Conservation (phyloP, 441 rosid species). For the Populus trichocarpa region DNA sequence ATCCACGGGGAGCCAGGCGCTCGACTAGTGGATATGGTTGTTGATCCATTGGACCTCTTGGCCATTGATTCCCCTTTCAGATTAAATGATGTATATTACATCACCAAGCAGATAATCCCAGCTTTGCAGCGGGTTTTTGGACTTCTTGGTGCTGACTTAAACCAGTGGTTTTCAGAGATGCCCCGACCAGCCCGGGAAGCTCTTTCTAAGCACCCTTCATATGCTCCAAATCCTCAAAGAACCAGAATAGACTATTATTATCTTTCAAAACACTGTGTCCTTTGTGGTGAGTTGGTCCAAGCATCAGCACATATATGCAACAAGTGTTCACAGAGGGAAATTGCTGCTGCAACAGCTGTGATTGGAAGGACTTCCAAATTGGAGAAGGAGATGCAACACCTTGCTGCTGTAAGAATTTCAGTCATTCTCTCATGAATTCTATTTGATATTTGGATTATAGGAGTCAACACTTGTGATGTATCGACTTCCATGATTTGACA, state of each 20-base stretch:
- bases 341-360: slow-evolving; percentile 55
- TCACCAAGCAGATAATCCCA: slow-evolving; percentile 92
- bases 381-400: slow-evolving; percentile 92
- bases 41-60: slow-evolving; percentile 85
- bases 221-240: slow-evolving; percentile 48
- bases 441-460: neutral
- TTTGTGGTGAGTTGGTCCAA: slow-evolving; percentile 87
- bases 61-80: slow-evolving; percentile 74
- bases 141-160: slow-evolving; percentile 78
- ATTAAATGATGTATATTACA: slow-evolving; percentile 84
- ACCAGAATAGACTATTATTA: slow-evolving; percentile 82
- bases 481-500: no score
- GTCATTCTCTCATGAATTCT: neutral
- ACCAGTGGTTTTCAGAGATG: slow-evolving; percentile 83
- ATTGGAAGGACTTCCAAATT: slow-evolving; percentile 76
- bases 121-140: slow-evolving; percentile 90
- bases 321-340: slow-evolving; percentile 54
- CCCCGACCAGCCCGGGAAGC: slow-evolving; percentile 75
- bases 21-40: slow-evolving; percentile 91
- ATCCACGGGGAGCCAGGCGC: slow-evolving; percentile 97
- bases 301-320: slow-evolving; percentile 62
- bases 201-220: slow-evolving; percentile 48
- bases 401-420: slow-evolving; percentile 58
- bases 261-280: slow-evolving; percentile 80
- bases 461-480: neutral